Base-by-base conservation (phyloP, 2,329 filamentous ascomycete species). In the Colletotrichum costaricense region DNA sequence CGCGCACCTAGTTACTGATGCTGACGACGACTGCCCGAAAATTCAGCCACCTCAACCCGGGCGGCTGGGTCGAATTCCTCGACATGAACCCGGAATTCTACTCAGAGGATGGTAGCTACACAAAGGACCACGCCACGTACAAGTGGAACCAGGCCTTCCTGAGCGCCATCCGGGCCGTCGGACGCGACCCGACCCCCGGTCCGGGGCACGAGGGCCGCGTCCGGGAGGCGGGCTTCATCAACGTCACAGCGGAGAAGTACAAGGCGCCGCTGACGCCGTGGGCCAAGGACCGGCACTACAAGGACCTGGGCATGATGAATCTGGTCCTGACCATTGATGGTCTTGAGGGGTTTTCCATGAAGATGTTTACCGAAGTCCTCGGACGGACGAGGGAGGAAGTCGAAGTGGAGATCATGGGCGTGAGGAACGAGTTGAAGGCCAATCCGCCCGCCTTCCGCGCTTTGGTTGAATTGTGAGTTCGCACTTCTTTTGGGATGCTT, bases 211-310 rank as follows among this genome's bases (percentile, higher is more conserved):
- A 81, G 73, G 67, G 28, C 33, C 82, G 80, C 81, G 80, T 83
- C 76, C 75, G 76, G 2, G 81, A 83, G n/a, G 82, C 82, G 2
- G 84, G 84, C 1, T 86, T 85, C 72, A 65, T 74, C 12, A 80
- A 81, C 62, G 76, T 83, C 16, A 76, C 76, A 2, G 77, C 82
- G 58, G 76, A 75, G 11, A 30, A 76, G 11, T 81, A 78, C 72
- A 81, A 80, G 73, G 73, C 79, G 63, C 81, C 82, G 1, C 58
- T 60, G 5, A 38, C 33, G 22, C 58, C 58, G 8, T 60, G 58
- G 35, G 35, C 22, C 22, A 60, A 78, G 12, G 22, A 28, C 0
- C 7, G 26, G 5, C 58, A 60, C 4, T 73, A 83, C 30, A 83
- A 83, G 67, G 81, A 83, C 59, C 69, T 83, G 0, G 82, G 82